phyloP scores from a whole-genome alignment of 2,329 filamentous ascomycete genomes.

The Colletotrichum salicis region DNA sequence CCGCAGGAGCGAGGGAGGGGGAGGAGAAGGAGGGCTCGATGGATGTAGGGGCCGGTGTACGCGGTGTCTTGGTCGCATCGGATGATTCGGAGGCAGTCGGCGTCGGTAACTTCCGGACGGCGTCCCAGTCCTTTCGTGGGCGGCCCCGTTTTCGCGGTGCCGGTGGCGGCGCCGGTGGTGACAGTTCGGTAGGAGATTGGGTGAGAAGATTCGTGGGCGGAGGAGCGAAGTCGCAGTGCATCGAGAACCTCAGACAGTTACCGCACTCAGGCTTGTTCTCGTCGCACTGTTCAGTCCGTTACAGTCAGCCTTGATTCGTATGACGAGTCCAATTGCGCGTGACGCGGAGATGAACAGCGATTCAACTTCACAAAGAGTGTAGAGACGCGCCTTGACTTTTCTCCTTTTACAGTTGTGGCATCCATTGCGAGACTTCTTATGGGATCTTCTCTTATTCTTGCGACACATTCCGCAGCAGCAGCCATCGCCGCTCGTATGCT shows the following conservation, averaged over 20 bases:
- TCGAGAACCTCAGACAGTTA: slow-evolving; percentile 36
- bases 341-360: not conserved
- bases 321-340: not conserved
- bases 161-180: slow-evolving; percentile 5
- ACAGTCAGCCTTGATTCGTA: not conserved
- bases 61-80: slow-evolving; percentile 13
- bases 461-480: slow-evolving; percentile 26
- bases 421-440: slow-evolving; percentile 36
- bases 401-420: slow-evolving; percentile 37
- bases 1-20: not conserved
- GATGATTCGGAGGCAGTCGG: not conserved
- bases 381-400: slow-evolving; percentile 33
- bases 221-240: slow-evolving; percentile 35
- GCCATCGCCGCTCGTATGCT: not conserved
- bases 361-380: not conserved
- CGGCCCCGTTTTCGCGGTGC: slow-evolving; percentile 30
- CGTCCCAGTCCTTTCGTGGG: slow-evolving; percentile 35
- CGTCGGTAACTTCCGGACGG: slow-evolving; percentile 8
- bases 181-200: slow-evolving; percentile 11
- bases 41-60: not conserved
- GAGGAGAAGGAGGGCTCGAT: not conserved
- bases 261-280: slow-evolving; percentile 37
- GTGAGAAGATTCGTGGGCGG: not conserved
- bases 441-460: slow-evolving; percentile 27
- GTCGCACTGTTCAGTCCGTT: slow-evolving; percentile 32